phyloP scores from a whole-genome alignment of 345 rosid genomes.

The Populus davidiana region DNA sequence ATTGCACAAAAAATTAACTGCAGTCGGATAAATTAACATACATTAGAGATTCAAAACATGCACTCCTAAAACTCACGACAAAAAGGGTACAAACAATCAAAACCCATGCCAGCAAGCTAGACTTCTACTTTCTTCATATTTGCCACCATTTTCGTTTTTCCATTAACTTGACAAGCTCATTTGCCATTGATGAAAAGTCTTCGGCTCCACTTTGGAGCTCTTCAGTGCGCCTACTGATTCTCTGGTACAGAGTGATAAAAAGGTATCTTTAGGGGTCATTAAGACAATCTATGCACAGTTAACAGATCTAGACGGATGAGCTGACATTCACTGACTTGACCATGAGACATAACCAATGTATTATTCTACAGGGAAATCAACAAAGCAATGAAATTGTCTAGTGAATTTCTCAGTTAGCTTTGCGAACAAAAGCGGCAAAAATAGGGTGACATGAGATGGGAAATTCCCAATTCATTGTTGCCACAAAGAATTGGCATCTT shows the following conservation, averaged over 20 bases:
- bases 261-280: background rate
- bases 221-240: conserved; percentile 58
- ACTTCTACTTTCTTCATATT: conserved; percentile 30
- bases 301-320: background rate
- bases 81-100: background rate
- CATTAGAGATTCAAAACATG: background rate
- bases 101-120: background rate
- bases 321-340: background rate
- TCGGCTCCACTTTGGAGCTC: conserved; percentile 85
- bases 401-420: background rate
- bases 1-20: background rate
- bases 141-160: conserved; percentile 97
- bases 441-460: background rate
- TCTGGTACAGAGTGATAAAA: conserved; percentile 36
- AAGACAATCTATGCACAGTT: background rate
- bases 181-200: conserved; percentile 72
- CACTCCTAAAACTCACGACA: background rate
- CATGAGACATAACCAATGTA: background rate
- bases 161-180: conserved; percentile 81
- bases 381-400: background rate
- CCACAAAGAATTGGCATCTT: background rate
- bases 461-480: background rate
- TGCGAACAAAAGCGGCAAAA: background rate
- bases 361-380: background rate
- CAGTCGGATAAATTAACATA: background rate